Conservation (phyloP, 2,329 filamentous ascomycete species). For the Thermothelomyces thermophilus region DNA sequence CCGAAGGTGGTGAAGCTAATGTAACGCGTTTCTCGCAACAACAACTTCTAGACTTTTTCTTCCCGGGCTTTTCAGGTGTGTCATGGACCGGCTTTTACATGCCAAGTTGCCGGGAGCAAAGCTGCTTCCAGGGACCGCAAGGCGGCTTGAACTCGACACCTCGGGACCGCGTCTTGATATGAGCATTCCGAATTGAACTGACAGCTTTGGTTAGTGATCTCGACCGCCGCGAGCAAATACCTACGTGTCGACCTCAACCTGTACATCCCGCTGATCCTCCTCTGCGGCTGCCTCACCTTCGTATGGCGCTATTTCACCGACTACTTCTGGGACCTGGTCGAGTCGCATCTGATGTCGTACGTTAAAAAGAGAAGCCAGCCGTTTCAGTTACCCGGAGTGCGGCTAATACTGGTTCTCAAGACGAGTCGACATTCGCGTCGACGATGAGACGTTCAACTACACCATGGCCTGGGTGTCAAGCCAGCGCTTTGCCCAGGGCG, state of each 20-base stretch:
- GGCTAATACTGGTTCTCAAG: background rate
- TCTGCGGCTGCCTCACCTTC: slow-evolving; percentile 43
- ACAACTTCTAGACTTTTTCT: slow-evolving; percentile 52
- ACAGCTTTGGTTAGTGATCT: slow-evolving; percentile 40
- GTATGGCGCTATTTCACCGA: slow-evolving; percentile 47
- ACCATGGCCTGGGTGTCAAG: slow-evolving; percentile 62
- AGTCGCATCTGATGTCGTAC: slow-evolving; percentile 51
- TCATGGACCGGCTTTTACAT: background rate
- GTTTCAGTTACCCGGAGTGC: background rate
- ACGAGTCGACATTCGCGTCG: slow-evolving; percentile 51
- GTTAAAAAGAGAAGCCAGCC: background rate
- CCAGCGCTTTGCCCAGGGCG: slow-evolving; percentile 53
- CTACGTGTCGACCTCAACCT: slow-evolving; percentile 55
- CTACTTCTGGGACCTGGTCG: slow-evolving; percentile 42
- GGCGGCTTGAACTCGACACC: no score
- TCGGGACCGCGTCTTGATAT: no score
- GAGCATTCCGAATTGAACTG: no score
- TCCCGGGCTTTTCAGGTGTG: slow-evolving; percentile 49
- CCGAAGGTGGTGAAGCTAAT: slow-evolving; percentile 1
- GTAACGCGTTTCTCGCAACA: background rate
- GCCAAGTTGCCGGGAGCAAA: no score
- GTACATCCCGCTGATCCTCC: slow-evolving; percentile 53
- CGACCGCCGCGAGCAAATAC: slow-evolving; percentile 47
- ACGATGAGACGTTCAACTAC: slow-evolving; percentile 69
- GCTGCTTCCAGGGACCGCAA: no score